Conservation (phyloP, 352 stramenopile genomes). For the Vaucheria bursata region DNA sequence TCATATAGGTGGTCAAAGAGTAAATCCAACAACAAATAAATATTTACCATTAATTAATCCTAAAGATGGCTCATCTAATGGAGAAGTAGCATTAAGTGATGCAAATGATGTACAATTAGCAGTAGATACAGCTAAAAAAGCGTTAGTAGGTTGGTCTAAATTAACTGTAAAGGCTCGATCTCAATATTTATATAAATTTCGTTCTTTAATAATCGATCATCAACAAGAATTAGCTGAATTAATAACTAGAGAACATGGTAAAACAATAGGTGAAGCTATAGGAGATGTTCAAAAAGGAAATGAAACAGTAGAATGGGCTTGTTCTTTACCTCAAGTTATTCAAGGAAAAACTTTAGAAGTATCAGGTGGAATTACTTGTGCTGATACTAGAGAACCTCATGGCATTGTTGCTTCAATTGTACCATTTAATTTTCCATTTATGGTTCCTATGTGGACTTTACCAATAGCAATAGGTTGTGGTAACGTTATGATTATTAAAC, state of each 20-base stretch:
- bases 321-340: not conserved
- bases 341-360: slow-evolving; percentile 52
- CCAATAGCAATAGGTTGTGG: slow-evolving; percentile 87
- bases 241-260: slow-evolving; percentile 75
- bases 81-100: slow-evolving; percentile 19
- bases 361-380: slow-evolving; percentile 73
- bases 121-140: not conserved
- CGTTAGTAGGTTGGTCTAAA: slow-evolving; percentile 70
- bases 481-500: slow-evolving; percentile 90
- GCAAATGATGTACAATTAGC: not conserved
- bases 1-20: no score
- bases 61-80: slow-evolving; percentile 28
- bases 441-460: slow-evolving; percentile 86
- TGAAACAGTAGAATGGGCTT: slow-evolving; percentile 92
- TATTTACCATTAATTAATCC: no score
- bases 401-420: slow-evolving; percentile 82
- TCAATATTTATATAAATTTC: slow-evolving; percentile 90
- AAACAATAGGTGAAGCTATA: slow-evolving; percentile 88
- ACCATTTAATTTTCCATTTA: slow-evolving; percentile 93
- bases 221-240: not conserved
- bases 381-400: slow-evolving; percentile 75
- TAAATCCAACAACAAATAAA: no score
- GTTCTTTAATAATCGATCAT: slow-evolving; percentile 66
- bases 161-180: slow-evolving; percentile 86
- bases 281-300: slow-evolving; percentile 90